Conservation (phyloP, 129 eudicot genomes). For the Helianthus tuberosus region DNA sequence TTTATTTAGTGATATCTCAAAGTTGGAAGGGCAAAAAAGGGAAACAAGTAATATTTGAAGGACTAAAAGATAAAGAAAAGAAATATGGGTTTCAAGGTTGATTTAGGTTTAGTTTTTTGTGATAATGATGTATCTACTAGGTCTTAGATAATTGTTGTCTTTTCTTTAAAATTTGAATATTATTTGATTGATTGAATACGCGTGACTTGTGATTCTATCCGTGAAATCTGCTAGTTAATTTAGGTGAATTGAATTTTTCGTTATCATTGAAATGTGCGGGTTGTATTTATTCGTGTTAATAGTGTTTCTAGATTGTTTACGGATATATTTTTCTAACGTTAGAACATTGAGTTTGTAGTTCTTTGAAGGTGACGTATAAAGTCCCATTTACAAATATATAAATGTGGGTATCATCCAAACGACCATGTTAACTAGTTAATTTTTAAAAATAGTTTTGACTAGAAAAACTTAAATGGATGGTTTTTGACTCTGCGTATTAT, state of each 20-base stretch:
- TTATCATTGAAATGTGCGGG: background rate
- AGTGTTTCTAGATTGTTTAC: too few relatives aligned
- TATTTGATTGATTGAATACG: slow-evolving; percentile 9
- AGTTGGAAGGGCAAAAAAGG: background rate
- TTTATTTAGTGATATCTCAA: slow-evolving; percentile 11
- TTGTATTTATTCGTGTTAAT: background rate
- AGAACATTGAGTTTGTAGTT: too few relatives aligned
- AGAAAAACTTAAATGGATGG: too few relatives aligned
- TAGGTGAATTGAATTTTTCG: background rate
- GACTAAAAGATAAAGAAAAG: background rate
- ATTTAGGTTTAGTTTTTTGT: slow-evolving; percentile 26
- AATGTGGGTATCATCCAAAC: background rate
- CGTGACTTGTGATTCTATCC: background rate
- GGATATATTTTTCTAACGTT: too few relatives aligned
- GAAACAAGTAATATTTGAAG: background rate
- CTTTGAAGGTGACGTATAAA: too few relatives aligned
- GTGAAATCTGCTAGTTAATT: slow-evolving; percentile 13
- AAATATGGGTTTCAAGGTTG: background rate
- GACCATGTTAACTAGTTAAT: background rate
- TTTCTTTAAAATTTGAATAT: background rate
- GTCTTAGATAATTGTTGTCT: slow-evolving; percentile 13
- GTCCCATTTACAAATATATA: too few relatives aligned
- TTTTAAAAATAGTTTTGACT: too few relatives aligned
- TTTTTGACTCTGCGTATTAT: too few relatives aligned
- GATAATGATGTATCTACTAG: slow-evolving; percentile 15